Percentiles rank a stretch among this genome's conserved stretches.
These are phyloP conservation scores for Nyssa sinensis DNA, from an alignment of 148 eudicot genomes.

Conservation along the genomic window DNA sequence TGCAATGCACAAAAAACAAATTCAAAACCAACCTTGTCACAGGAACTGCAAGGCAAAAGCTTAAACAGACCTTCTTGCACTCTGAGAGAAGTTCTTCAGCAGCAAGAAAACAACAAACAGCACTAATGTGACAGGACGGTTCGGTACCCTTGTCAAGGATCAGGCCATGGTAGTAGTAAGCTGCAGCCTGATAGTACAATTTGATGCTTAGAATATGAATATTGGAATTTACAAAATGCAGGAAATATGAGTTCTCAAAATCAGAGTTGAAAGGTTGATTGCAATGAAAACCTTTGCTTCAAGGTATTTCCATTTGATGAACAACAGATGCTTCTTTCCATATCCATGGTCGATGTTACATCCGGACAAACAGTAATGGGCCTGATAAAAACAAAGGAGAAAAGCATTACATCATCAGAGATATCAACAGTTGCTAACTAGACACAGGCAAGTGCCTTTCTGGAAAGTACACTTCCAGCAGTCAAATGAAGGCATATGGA, in stretches of 20 bases:
- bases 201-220: neutral
- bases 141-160: slow-evolving; percentile 77
- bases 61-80: slow-evolving; percentile 82
- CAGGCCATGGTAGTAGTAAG: slow-evolving; percentile 88
- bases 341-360: slow-evolving; percentile 27
- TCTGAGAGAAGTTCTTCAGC: slow-evolving; percentile 72
- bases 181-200: slow-evolving; percentile 61
- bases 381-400: slow-evolving; percentile 36
- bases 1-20: neutral
- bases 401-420: neutral
- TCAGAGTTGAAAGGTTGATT: slow-evolving; percentile 1
- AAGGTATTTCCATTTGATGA: slow-evolving; percentile 85
- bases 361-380: slow-evolving; percentile 60
- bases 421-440: neutral
- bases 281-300: slow-evolving; percentile 71
- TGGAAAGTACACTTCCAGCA: neutral
- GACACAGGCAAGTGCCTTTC: neutral
- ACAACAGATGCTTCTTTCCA: slow-evolving; percentile 61
- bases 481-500: neutral
- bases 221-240: neutral
- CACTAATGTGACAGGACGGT: slow-evolving; percentile 63
- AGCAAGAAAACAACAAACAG: slow-evolving; percentile 67
- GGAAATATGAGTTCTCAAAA: neutral
- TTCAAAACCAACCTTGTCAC: slow-evolving; percentile 56
- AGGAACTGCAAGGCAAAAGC: slow-evolving; percentile 75